Percentiles rank a stretch among this genome's conserved stretches.
Evolutionary conservation across 2,329 filamentous ascomycete genomes (phyloP).

Genomic region (Ophiostoma ips): DNA sequence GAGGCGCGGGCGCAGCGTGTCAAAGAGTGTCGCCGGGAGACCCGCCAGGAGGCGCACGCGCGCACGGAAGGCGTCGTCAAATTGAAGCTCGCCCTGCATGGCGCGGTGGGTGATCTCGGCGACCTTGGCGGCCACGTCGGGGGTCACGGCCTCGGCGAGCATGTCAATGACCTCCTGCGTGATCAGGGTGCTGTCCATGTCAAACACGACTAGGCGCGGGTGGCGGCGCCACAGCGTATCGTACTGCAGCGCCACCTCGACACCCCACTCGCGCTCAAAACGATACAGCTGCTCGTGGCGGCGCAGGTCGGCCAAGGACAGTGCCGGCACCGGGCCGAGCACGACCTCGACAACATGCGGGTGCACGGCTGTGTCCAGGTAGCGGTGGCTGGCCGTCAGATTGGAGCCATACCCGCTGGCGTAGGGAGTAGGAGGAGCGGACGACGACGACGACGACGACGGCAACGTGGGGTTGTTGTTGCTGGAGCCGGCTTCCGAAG

Average conservation of each 20-base stretch:
- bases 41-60: conserved; percentile 71
- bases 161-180: conserved; percentile 97
- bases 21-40: conserved; percentile 64
- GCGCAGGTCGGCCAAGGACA: conserved; percentile 54
- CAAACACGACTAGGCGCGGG: conserved; percentile 82
- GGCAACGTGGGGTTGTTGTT: background rate
- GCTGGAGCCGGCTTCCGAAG: background rate
- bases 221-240: conserved; percentile 64
- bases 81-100: conserved; percentile 94
- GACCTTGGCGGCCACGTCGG: conserved; percentile 67
- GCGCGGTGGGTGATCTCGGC: conserved; percentile 82
- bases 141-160: conserved; percentile 62
- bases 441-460: background rate
- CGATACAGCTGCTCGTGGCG: conserved; percentile 71
- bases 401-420: conserved; percentile 22
- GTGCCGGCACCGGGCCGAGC: conserved; percentile 44
- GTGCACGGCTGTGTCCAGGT: conserved; percentile 44
- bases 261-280: conserved; percentile 81
- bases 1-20: conserved; percentile 59
- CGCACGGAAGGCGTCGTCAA: conserved; percentile 68
- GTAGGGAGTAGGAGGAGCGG: background rate
- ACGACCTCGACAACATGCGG: conserved; percentile 54
- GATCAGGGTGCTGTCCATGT: conserved; percentile 98
- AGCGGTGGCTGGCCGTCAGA: conserved; percentile 47
- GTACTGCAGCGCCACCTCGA: conserved; percentile 65